Percentiles rank a stretch among this genome's conserved stretches.
Evolutionary conservation across 2,329 filamentous ascomycete genomes (phyloP).

Genomic region (Akanthomyces dipterigenus): DNA sequence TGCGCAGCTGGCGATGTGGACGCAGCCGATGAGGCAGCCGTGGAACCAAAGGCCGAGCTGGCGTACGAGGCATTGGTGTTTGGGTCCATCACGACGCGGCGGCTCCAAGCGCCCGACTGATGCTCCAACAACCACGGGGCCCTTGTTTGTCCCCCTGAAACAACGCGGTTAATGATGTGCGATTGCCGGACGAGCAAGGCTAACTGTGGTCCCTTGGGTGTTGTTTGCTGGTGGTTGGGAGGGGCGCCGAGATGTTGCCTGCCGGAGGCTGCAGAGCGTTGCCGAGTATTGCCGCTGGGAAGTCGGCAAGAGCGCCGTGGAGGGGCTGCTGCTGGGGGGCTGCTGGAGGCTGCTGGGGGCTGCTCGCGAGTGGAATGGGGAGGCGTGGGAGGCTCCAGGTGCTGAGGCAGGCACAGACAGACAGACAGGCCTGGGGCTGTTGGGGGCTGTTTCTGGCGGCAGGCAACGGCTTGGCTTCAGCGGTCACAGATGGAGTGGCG

Average conservation of each 20-base stretch:
- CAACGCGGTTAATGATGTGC: neutral
- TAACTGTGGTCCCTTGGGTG: conserved; percentile 4
- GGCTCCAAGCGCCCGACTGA: neutral
- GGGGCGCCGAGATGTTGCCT: conserved; percentile 2
- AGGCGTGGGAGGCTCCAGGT: neutral
- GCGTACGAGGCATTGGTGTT: conserved; percentile 1
- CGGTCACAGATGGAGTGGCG: neutral
- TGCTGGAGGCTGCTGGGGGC: no score
- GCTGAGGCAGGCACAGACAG: neutral
- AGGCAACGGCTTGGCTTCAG: neutral
- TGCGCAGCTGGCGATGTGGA: conserved; percentile 9
- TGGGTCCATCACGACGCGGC: neutral
- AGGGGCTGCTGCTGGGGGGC: no score
- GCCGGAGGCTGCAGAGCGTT: neutral
- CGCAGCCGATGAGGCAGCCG: conserved; percentile 1
- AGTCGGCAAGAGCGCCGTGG: no score
- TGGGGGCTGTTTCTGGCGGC: neutral
- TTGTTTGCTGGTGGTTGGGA: conserved; percentile 3
- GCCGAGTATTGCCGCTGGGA: neutral
- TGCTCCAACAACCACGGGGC: neutral
- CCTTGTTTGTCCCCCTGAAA: neutral
- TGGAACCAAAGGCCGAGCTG: neutral
- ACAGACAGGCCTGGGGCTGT: neutral
- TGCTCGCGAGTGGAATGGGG: neutral
- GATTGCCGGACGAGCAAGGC: neutral